Base-by-base conservation (phyloP, 805 yeast species). In the Spathaspora sp. region DNA sequence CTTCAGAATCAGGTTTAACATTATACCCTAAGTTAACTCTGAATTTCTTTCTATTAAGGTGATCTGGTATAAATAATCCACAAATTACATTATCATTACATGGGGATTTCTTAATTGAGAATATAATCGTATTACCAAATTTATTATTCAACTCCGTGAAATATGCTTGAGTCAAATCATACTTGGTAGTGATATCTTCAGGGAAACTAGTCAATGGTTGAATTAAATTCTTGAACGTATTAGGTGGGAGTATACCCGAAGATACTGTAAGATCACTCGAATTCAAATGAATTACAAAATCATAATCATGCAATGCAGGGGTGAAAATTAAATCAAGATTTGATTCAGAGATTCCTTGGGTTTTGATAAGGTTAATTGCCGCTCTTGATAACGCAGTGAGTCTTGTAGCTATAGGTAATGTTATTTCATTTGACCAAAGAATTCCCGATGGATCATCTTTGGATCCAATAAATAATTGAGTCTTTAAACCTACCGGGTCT, bases 371-470 rank as follows among this genome's bases (percentile, higher is more conserved):
- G 17, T 78, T 76, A 42, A 81, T 68, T 0, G 93, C 92, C 28
- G 87, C 92, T 56, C 89, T 81, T 1, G 97, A 81, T 54, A 94
- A 77, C 0, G 96, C 92, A 0, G 98, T 93, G 55, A 93, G 71
- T 69, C 99, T 83, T 11, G 92, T 79, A 4, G 96, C 91, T 52
- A 92, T 85, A 8, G 97, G 92, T 50, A 87, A 73, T 1, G 81
- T 72, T 42, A 78, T 61, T 46, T 77, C 78, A 56, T 79, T 77
- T 3, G 93, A 82, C 93, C 97, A 94, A 53, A 89, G 65, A 46
- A 83, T 82, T 44, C 98, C 98, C 11, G 93, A 81, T n/a, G 85
- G 82, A 62, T 94, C 98, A 54, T 83, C 86, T 62, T 83, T 86
- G 1, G 96, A 81, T 1, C 87, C 96, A 55, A 93, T 82, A 60